Evolutionary conservation across 345 rosid genomes (phyloP), one percentile per base, ranked within the genome.

Genomic region (Rubroshorea leprosula): DNA sequence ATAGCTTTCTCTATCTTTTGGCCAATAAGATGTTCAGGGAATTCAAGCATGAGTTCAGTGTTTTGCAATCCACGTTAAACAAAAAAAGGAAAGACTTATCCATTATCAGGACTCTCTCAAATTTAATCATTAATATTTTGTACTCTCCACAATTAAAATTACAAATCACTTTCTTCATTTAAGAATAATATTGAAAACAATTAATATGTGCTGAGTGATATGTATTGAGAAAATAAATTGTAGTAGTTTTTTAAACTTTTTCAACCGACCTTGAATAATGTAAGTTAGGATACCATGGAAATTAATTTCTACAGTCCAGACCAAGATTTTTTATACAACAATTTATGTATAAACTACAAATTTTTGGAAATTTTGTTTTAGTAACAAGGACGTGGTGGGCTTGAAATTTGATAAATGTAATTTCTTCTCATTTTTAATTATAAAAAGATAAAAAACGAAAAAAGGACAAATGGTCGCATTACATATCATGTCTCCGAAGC

Each of bases 321-420:
- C 27, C 21, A 22, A 11, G 38, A 61, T 61, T 51, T 56, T 26
- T 61, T 56, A 61, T 61, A 0, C 16, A 50, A 35, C 55, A 50
- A 46, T 26, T 17, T 17, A 58, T 23, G 21, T 0, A 57, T 22
- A 31, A 49, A 44, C 5, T 16, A n/a, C 8, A 39, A 14, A 7
- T 19, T 44, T 44, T 24, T 43, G 19, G 48, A 35, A 35, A 35
- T 6, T n/a, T 29, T 29, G 35, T 29, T 29, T 29, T 29, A 29
- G 35, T 29, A n/a, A n/a, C n/a, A n/a, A n/a, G n/a, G n/a, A n/a
- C n/a, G n/a, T n/a, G n/a, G n/a, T n/a, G n/a, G n/a, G n/a, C n/a
- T n/a, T n/a, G n/a, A n/a, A n/a, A n/a, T n/a, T n/a, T n/a, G n/a
- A n/a, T n/a, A n/a, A n/a, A n/a, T n/a, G n/a, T n/a, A n/a, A n/a